A percentile compares a stretch with the other conserved stretches of the same genome.
Conservation (phyloP, 1,139 yeast species). For the Wickerhamomyces sp. region DNA sequence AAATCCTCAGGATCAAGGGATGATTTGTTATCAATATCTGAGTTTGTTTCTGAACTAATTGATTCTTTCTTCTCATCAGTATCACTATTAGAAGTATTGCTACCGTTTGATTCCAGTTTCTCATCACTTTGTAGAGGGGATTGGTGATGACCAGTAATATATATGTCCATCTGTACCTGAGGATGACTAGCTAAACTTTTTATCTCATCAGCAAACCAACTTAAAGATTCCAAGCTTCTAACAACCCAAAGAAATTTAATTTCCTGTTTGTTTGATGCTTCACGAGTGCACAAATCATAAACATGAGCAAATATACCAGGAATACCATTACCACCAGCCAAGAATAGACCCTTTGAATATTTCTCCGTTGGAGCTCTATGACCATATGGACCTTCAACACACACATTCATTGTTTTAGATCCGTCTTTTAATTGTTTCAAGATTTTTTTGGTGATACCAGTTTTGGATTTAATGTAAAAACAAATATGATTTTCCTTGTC, state of each 20-base stretch:
- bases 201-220: slow-evolving; percentile 50
- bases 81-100: background rate
- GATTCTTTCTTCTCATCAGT: slow-evolving; percentile 1
- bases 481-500: slow-evolving; percentile 31
- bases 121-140: background rate
- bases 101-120: too few species aligned
- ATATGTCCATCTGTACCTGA: slow-evolving; percentile 34
- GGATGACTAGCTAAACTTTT: slow-evolving; percentile 27
- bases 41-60: background rate
- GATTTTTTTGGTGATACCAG: slow-evolving; percentile 39
- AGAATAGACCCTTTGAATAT: slow-evolving; percentile 46
- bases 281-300: slow-evolving; percentile 9
- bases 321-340: slow-evolving; percentile 70
- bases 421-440: slow-evolving; percentile 6
- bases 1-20: slow-evolving; percentile 31
- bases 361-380: slow-evolving; percentile 44
- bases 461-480: slow-evolving; percentile 38
- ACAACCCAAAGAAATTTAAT: slow-evolving; percentile 49
- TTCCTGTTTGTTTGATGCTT: slow-evolving; percentile 32
- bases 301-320: slow-evolving; percentile 43
- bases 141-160: slow-evolving; percentile 31
- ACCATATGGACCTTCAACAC: slow-evolving; percentile 60
- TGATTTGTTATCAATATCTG: background rate
- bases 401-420: slow-evolving; percentile 17
- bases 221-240: slow-evolving; percentile 38